These are phyloP conservation scores for Fonsecaea pedrosoi DNA, from an alignment of 2,329 filamentous ascomycete genomes.

Conservation along the genomic window DNA sequence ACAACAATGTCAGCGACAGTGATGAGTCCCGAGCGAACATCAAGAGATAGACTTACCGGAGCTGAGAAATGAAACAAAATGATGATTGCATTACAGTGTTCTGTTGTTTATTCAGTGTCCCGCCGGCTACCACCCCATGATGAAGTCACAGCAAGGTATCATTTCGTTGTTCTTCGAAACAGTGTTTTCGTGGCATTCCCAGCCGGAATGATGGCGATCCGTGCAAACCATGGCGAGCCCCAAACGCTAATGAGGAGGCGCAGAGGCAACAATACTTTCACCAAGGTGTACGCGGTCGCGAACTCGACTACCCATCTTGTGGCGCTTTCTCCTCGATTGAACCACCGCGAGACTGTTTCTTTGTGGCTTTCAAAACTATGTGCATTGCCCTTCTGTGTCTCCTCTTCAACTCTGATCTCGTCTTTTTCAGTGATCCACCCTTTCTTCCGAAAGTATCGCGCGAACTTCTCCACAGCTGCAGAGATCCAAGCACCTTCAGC, in stretches of 20 bases:
- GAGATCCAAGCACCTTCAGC: constrained; percentile 62
- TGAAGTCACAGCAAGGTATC: neutral
- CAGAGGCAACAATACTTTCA: constrained; percentile 80
- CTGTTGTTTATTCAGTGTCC: neutral
- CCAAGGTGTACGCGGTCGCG: constrained; percentile 88
- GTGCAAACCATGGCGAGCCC: constrained; percentile 92
- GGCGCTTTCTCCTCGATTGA: constrained; percentile 50
- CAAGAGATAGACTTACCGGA: constrained; percentile 22
- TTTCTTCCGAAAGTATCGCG: constrained; percentile 76
- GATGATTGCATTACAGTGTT: neutral
- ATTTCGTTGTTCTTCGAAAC: constrained; percentile 43
- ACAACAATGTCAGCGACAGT: constrained; percentile 3
- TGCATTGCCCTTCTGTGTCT: constrained; percentile 41
- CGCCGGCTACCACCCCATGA: neutral
- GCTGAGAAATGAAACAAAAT: constrained; percentile 10
- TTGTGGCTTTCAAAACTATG: constrained; percentile 16
- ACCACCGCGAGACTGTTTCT: constrained; percentile 24
- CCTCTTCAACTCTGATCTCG: constrained; percentile 53
- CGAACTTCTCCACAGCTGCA: constrained; percentile 74
- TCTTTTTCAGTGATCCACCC: constrained; percentile 74
- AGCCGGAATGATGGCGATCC: constrained; percentile 62
- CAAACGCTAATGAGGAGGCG: constrained; percentile 80
- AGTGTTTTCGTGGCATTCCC: constrained; percentile 49
- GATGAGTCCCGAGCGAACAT: constrained; percentile 7
- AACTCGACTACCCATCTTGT: constrained; percentile 69